Base-by-base conservation (phyloP, 805 yeast species). In the Schizosaccharomyces cryophilus region DNA sequence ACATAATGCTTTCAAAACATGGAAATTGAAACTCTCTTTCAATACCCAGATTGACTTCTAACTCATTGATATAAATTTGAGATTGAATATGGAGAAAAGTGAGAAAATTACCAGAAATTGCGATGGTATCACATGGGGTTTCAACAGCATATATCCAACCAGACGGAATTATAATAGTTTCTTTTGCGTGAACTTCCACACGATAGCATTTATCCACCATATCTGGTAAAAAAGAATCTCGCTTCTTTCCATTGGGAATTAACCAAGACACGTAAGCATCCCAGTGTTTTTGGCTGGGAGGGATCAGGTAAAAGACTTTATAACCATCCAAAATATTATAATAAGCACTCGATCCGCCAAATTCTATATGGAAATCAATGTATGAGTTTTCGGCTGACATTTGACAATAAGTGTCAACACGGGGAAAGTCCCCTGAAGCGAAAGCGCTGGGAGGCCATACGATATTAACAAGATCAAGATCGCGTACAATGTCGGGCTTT, bases 61-160 rank as follows among this genome's bases (percentile, higher is more conserved):
- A 74, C 7, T 77, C 73, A 61, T 78, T 78, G 7, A 87, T 77
- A 59, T 73, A 73, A 47, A 86, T 67, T 67, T 88, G 95, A 64
- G 76, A 82, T 24, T 74, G 73, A 64, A 87, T 71, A 66, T 83
- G 82, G 61, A 79, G 71, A 51, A 80, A 68, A 0, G 94, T 86
- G 31, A 88, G 72, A 68, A 83, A 88, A 69, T 88, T 88, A 0
- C 96, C 96, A 2, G 96, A 96, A 61, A 88, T 78, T 2, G 88
- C 87, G 1, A 87, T 72, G 0, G 94, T 79, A 68, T 88, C 95
- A 17, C 73, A 72, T 0, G 95, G 90, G 0, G 96, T 87, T 67
- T 80, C 80, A 0, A 88, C 96, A 0, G 93, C 82, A 70, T 88
- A 96, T 60, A 88, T 87, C 94, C 95, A 88, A 0, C 95, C 95